Percentiles rank a stretch among this genome's conserved stretches.
phyloP scores from a whole-genome alignment of 2,329 filamentous ascomycete genomes.

The Chaetomiaceae sp. region DNA sequence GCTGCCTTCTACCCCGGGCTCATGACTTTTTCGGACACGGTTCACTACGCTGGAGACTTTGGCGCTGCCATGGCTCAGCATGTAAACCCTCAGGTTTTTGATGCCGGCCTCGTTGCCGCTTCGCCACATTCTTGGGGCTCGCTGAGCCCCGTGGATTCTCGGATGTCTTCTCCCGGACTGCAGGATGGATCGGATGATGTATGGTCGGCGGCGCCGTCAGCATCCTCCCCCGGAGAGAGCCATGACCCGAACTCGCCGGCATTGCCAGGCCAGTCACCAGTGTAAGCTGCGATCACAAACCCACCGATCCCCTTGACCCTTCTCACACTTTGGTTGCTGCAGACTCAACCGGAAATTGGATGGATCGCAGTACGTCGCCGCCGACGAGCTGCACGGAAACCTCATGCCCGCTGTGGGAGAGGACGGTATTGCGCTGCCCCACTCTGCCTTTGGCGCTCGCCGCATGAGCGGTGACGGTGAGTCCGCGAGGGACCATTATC shows the following conservation, averaged over 20 bases:
- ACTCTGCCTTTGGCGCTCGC: constrained; percentile 38
- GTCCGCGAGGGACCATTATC: constrained; percentile 57
- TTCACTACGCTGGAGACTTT: constrained; percentile 39
- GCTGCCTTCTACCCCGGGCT: constrained; percentile 42
- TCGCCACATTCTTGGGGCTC: constrained; percentile 50
- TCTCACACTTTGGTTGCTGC: constrained; percentile 28
- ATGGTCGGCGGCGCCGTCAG: constrained; percentile 36
- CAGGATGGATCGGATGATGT: constrained; percentile 47
- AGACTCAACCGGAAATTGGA: constrained; percentile 37
- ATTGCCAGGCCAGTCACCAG: constrained; percentile 46
- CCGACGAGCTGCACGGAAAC: constrained; percentile 34
- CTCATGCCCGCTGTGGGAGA: constrained; percentile 31
- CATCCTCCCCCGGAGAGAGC: constrained; percentile 39
- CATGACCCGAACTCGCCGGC: constrained; percentile 43
- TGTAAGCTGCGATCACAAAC: constrained; percentile 38
- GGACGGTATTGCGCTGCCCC: constrained; percentile 32
- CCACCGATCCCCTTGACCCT: constrained; percentile 17
- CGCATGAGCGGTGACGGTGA: constrained; percentile 48
- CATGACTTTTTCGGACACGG: constrained; percentile 40
- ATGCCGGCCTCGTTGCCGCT: constrained; percentile 41
- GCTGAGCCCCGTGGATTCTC: constrained; percentile 47
- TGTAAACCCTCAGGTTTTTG: constrained; percentile 53
- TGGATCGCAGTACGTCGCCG: constrained; percentile 30
- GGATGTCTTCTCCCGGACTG: constrained; percentile 43
- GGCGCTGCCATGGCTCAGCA: constrained; percentile 39